These are phyloP conservation scores for Penicillium hordei DNA, from an alignment of 2,329 filamentous ascomycete species.

Conservation along the genomic window DNA sequence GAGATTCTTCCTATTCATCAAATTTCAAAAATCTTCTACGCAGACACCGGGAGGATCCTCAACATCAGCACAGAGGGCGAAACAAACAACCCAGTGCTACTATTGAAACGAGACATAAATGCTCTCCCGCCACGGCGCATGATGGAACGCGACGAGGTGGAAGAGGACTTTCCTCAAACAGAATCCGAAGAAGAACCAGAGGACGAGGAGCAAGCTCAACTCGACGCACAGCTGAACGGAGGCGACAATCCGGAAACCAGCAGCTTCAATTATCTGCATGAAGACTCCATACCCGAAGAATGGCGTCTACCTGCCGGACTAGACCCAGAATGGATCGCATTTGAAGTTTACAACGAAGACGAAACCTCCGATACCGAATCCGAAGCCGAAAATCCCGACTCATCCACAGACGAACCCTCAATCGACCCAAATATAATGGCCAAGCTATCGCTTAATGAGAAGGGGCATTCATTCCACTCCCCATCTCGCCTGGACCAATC, in stretches of 20 bases:
- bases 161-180: slow-evolving; percentile 31
- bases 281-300: slow-evolving; percentile 38
- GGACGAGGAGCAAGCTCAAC: slow-evolving; percentile 44
- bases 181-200: slow-evolving; percentile 37
- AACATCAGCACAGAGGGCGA: slow-evolving; percentile 73
- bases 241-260: not conserved
- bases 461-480: slow-evolving; percentile 29
- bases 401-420: slow-evolving; percentile 27
- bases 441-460: slow-evolving; percentile 45
- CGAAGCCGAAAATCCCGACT: slow-evolving; percentile 35
- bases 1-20: slow-evolving; percentile 69
- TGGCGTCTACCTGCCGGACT: slow-evolving; percentile 71
- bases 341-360: slow-evolving; percentile 75
- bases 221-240: slow-evolving; percentile 40
- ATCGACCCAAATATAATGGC: slow-evolving; percentile 50
- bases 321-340: slow-evolving; percentile 86
- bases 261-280: slow-evolving; percentile 28
- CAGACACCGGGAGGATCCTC: slow-evolving; percentile 82
- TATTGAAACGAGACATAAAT: slow-evolving; percentile 70
- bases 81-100: slow-evolving; percentile 69
- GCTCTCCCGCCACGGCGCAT: slow-evolving; percentile 62
- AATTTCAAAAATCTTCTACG: slow-evolving; percentile 89
- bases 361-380: slow-evolving; percentile 58
- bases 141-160: slow-evolving; percentile 50
- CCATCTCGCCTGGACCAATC: slow-evolving; percentile 35